phyloP scores from a whole-genome alignment of 2,329 filamentous ascomycete species.

The Epichloe glyceriae region DNA sequence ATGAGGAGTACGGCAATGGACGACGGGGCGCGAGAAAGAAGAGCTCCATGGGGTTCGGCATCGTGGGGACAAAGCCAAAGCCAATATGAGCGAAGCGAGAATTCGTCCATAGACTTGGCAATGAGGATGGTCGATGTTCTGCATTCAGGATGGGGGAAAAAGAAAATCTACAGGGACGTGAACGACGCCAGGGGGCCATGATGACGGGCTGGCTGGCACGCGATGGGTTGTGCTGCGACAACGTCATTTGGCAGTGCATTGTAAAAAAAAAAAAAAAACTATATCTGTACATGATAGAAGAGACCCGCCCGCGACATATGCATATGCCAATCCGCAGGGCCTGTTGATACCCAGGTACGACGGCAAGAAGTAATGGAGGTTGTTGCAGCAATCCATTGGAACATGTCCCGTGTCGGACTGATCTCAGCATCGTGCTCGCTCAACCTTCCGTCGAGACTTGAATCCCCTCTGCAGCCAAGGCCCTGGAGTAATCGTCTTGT shows the following conservation, averaged over 20 bases:
- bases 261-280: too few relatives aligned
- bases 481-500: constrained; percentile 55
- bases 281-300: background rate
- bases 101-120: constrained; percentile 19
- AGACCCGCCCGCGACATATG: background rate
- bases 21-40: constrained; percentile 47
- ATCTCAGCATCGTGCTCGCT: background rate
- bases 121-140: too few relatives aligned
- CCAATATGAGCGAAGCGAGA: constrained; percentile 31
- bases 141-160: too few relatives aligned
- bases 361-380: background rate
- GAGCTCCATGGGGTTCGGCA: constrained; percentile 44
- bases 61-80: constrained; percentile 22
- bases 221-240: background rate
- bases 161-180: too few relatives aligned
- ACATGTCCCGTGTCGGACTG: background rate
- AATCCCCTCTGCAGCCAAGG: constrained; percentile 50
- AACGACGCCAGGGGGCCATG: too few relatives aligned
- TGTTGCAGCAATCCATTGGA: background rate
- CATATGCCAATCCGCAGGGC: background rate
- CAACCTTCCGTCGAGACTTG: constrained; percentile 32
- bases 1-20: constrained; percentile 84
- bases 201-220: too few relatives aligned
- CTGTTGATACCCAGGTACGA: background rate
- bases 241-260: background rate